A percentile compares a stretch with the other conserved stretches of the same genome.
These are phyloP conservation scores for Pleurotus sapidus DNA, from an alignment of 768 basidiomycete genomes.

Conservation along the genomic window DNA sequence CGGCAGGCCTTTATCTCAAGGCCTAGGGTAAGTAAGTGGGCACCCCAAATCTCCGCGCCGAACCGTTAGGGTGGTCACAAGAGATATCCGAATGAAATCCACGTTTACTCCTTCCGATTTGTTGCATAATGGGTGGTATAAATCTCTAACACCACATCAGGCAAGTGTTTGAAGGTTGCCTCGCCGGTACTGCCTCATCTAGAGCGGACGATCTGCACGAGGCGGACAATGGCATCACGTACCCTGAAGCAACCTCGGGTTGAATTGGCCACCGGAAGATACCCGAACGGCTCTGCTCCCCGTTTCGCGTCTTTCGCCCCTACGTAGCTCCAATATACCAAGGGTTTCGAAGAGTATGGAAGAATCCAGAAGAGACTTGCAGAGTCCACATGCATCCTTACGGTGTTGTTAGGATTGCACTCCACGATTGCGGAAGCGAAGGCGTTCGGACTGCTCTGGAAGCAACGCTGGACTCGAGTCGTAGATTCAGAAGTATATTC, in stretches of 20 bases:
- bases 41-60: neutral
- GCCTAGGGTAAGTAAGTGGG: neutral
- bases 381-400: no score
- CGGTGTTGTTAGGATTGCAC: no score
- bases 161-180: neutral
- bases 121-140: neutral
- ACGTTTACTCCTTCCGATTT: constrained; percentile 3
- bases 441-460: no score
- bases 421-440: no score
- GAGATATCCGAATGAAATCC: neutral
- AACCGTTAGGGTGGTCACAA: neutral
- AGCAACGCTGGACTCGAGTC: no score
- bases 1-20: constrained; percentile 6
- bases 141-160: neutral
- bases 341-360: no score
- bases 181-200: neutral
- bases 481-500: no score
- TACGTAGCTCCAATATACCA: no score
- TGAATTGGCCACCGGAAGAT: neutral
- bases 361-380: no score
- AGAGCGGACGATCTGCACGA: neutral
- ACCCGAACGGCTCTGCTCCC: neutral
- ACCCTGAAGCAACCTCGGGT: neutral
- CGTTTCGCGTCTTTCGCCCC: neutral
- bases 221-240: neutral